Percentiles rank a stretch among this genome's conserved stretches.
phyloP scores from a whole-genome alignment of 108 stramenopile species.

The Parmales sp. region DNA sequence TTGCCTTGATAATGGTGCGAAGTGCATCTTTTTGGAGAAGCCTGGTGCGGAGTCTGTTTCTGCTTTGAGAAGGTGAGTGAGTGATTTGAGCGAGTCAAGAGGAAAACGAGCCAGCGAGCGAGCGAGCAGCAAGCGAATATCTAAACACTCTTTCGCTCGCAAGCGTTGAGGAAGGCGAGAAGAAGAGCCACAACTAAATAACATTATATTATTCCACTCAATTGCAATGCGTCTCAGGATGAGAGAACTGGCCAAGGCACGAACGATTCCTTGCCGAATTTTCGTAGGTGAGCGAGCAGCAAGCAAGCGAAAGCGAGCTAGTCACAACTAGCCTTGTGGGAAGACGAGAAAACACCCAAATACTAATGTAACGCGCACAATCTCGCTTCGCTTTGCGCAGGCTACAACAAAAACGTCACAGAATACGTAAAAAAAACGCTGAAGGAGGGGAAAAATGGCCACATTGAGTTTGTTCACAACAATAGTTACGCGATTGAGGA shows the following conservation, averaged over 20 bases:
- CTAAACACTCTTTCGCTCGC: too few species aligned
- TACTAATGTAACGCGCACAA: conserved; percentile 22
- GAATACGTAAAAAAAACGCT: conserved; percentile 48
- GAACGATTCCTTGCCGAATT: not conserved
- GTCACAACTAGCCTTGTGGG: too few species aligned
- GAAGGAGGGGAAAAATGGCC: not conserved
- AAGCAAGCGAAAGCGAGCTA: too few species aligned
- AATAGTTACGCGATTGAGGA: conserved; percentile 55
- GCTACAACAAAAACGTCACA: conserved; percentile 78
- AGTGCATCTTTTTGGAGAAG: conserved; percentile 65
- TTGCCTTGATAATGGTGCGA: conserved; percentile 40
- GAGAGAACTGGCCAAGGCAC: not conserved
- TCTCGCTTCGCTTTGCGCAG: conserved; percentile 52
- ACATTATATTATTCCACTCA: not conserved
- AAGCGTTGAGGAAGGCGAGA: too few species aligned
- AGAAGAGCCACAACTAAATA: not conserved
- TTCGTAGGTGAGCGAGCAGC: too few species aligned
- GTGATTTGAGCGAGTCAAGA: too few species aligned
- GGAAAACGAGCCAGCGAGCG: too few species aligned
- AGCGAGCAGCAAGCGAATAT: too few species aligned
- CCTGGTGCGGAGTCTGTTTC: conserved; percentile 77
- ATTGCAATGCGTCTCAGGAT: too few species aligned
- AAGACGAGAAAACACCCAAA: too few species aligned
- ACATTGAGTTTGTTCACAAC: conserved; percentile 55
- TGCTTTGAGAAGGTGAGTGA: too few species aligned